These are phyloP conservation scores for Musa schizocarpa DNA, from an alignment of 176 grass and related monocot species.

Conservation along the genomic window DNA sequence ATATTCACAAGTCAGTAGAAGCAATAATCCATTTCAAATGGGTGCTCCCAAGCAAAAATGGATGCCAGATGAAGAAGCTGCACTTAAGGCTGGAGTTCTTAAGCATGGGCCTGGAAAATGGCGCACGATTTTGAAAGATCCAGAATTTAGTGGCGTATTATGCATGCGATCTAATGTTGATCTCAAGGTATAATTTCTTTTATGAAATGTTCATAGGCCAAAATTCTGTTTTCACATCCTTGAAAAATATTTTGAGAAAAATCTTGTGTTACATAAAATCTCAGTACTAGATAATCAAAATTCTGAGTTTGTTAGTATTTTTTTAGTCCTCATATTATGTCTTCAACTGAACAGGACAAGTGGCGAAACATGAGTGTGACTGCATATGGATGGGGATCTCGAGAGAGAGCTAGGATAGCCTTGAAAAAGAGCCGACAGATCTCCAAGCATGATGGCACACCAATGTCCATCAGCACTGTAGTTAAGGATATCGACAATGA, in stretches of 20 bases:
- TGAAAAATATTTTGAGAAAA: background rate
- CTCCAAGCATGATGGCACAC: slow-evolving; percentile 27
- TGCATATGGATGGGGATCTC: slow-evolving; percentile 65
- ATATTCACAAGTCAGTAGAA: background rate
- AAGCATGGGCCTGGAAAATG: slow-evolving; percentile 87
- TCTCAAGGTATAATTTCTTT: slow-evolving; percentile 55
- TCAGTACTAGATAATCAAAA: background rate
- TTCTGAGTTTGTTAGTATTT: background rate
- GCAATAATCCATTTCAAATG: slow-evolving; percentile 24
- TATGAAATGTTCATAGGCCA: background rate
- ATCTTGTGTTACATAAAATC: background rate
- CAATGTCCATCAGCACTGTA: slow-evolving; percentile 32
- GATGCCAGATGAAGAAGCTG: slow-evolving; percentile 79
- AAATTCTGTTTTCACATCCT: background rate
- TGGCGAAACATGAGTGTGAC: slow-evolving; percentile 90
- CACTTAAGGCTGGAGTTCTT: slow-evolving; percentile 84
- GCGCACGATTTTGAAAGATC: slow-evolving; percentile 88
- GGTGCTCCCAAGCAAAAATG: slow-evolving; percentile 93
- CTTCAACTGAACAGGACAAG: slow-evolving; percentile 51
- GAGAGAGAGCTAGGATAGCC: slow-evolving; percentile 57
- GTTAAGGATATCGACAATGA: slow-evolving; percentile 22
- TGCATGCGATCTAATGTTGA: slow-evolving; percentile 84
- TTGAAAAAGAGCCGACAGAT: slow-evolving; percentile 48
- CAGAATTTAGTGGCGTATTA: slow-evolving; percentile 60
- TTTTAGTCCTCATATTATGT: background rate